phyloP scores from a whole-genome alignment of 148 eudicot genomes.

The Amaranthus cruentus region DNA sequence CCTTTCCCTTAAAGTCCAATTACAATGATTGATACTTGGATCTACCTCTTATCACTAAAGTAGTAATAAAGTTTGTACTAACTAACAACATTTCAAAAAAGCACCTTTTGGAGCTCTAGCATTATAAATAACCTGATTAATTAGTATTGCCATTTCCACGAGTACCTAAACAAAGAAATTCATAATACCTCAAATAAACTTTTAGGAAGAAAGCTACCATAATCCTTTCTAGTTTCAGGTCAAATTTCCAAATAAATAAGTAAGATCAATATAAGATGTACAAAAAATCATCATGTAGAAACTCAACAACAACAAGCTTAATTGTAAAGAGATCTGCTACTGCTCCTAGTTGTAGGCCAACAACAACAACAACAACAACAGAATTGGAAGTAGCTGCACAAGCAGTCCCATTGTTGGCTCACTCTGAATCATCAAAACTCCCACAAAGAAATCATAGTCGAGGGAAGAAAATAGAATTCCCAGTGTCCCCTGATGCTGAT shows the following conservation, averaged over 20 bases:
- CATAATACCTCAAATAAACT: not conserved
- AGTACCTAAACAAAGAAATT: conserved; percentile 1
- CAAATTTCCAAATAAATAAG: not conserved
- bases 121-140: conserved; percentile 24
- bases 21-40: not conserved
- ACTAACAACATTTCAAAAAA: not conserved
- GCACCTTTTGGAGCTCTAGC: not conserved
- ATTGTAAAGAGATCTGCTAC: conserved; percentile 17
- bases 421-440: conserved; percentile 1
- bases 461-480: conserved; percentile 12
- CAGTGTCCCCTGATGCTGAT: conserved; percentile 24
- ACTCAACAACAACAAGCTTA: conserved; percentile 17
- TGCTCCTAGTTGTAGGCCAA: conserved; percentile 3
- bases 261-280: conserved; percentile 7
- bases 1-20: not conserved
- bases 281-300: conserved; percentile 22
- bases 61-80: not conserved
- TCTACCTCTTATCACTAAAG: not conserved
- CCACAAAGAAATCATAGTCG: conserved; percentile 14
- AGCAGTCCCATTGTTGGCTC: conserved; percentile 1
- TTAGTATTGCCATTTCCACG: conserved; percentile 10
- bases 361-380: conserved; percentile 2
- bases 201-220: not conserved
- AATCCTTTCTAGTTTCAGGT: not conserved
- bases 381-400: not conserved